phyloP scores from a whole-genome alignment of 225 moss, liverwort and hornwort species.

The Bryum argenteum region DNA sequence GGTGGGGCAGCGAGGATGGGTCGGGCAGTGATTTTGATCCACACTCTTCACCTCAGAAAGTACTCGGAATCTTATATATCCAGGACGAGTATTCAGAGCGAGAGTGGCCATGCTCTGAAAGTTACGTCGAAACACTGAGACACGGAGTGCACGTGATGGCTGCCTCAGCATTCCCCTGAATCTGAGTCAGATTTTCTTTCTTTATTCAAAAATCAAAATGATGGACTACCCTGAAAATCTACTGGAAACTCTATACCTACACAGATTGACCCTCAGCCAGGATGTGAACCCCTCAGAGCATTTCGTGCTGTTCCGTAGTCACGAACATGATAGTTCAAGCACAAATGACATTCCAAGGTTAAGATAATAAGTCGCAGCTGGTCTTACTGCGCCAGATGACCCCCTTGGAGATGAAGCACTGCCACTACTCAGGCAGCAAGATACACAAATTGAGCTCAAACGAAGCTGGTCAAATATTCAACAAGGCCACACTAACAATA shows the following conservation, averaged over 20 bases:
- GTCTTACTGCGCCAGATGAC: not conserved
- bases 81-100: no score
- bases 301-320: not conserved
- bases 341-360: not conserved
- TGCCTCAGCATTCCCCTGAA: not conserved
- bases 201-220: not conserved
- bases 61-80: no score
- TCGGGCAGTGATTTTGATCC: no score
- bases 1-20: no score
- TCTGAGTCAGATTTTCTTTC: not conserved
- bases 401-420: not conserved
- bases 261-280: slow-evolving; percentile 4
- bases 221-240: not conserved
- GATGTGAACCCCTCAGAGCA: not conserved
- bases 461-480: not conserved
- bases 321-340: not conserved
- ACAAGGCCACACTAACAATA: not conserved
- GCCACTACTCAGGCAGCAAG: not conserved
- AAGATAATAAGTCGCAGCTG: not conserved
- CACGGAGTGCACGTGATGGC: not conserved
- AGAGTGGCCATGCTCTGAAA: no score
- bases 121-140: not conserved
- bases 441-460: not conserved
- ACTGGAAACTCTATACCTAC: not conserved
- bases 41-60: no score